Evolutionary conservation across 805 yeast genomes (phyloP).

Genomic region (Sugiyamaella marilandica): DNA sequence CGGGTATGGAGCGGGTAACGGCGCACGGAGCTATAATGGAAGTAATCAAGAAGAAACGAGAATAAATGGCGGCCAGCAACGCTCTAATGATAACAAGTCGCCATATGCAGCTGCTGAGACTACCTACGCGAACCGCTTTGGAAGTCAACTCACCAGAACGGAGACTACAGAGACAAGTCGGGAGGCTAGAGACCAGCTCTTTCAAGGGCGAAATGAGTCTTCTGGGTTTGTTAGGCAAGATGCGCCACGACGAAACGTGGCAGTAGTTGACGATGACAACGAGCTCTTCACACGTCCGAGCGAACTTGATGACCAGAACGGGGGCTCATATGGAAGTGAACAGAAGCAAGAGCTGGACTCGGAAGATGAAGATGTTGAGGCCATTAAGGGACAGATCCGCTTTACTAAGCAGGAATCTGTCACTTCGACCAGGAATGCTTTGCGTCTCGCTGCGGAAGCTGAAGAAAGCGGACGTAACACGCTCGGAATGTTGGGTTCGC

Average conservation of each 20-base stretch:
- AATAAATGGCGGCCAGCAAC: background rate
- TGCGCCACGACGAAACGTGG: background rate
- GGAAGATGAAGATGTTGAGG: slow-evolving; percentile 87
- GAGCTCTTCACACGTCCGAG: slow-evolving; percentile 27
- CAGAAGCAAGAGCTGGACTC: slow-evolving; percentile 20
- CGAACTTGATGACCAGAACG: slow-evolving; percentile 17
- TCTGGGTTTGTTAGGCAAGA: background rate
- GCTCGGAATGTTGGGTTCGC: slow-evolving; percentile 89
- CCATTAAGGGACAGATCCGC: slow-evolving; percentile 72
- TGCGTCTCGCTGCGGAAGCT: slow-evolving; percentile 66
- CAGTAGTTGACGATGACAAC: slow-evolving; percentile 19
- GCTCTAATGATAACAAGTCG: slow-evolving; percentile 1
- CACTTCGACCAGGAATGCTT: slow-evolving; percentile 77
- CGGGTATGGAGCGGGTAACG: background rate
- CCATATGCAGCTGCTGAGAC: slow-evolving; percentile 22
- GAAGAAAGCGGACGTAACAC: slow-evolving; percentile 75
- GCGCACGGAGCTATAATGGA: background rate
- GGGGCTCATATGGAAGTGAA: slow-evolving; percentile 7
- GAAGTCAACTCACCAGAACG: slow-evolving; percentile 16
- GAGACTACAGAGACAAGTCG: slow-evolving; percentile 19
- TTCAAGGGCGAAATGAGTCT: slow-evolving; percentile 18
- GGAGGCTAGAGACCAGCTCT: slow-evolving; percentile 28
- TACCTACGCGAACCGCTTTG: slow-evolving; percentile 18
- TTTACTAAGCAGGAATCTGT: slow-evolving; percentile 85
- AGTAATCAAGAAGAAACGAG: background rate